These are phyloP conservation scores for Candida oleophila DNA, from an alignment of 805 yeast species.

Conservation along the genomic window DNA sequence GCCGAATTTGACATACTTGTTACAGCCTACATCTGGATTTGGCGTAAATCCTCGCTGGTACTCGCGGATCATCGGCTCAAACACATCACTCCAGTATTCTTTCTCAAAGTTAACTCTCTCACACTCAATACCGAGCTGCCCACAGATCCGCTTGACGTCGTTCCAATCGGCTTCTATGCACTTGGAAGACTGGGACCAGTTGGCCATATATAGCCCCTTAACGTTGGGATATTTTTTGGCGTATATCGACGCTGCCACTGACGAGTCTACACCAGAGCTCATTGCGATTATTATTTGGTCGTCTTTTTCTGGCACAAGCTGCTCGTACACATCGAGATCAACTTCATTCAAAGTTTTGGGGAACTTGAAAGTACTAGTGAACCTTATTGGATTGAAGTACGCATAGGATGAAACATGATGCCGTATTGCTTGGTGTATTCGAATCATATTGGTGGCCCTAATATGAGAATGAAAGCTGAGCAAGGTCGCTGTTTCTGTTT, in stretches of 20 bases:
- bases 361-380: constrained; percentile 1
- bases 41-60: constrained; percentile 82
- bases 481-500: too few relatives aligned
- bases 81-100: constrained; percentile 92
- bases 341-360: constrained; percentile 3
- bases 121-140: constrained; percentile 62
- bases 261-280: constrained; percentile 97
- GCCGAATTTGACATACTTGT: constrained; percentile 85
- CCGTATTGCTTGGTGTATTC: background rate
- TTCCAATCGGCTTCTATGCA: constrained; percentile 90
- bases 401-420: too few relatives aligned
- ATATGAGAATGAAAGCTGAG: too few relatives aligned
- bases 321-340: constrained; percentile 23
- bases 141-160: constrained; percentile 68
- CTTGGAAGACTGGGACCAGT: constrained; percentile 70
- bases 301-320: constrained; percentile 42
- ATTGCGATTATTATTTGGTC: constrained; percentile 82
- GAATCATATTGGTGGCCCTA: too few relatives aligned
- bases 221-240: constrained; percentile 58
- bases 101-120: constrained; percentile 80
- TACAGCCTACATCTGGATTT: constrained; percentile 92
- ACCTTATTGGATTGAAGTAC: background rate
- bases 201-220: constrained; percentile 87
- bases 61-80: constrained; percentile 82
- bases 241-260: constrained; percentile 76